Evolutionary conservation across 371 early-diverging fungal genomes (phyloP), one percentile per base, ranked within the genome.

Genomic region (Synchytrium microbalum): DNA sequence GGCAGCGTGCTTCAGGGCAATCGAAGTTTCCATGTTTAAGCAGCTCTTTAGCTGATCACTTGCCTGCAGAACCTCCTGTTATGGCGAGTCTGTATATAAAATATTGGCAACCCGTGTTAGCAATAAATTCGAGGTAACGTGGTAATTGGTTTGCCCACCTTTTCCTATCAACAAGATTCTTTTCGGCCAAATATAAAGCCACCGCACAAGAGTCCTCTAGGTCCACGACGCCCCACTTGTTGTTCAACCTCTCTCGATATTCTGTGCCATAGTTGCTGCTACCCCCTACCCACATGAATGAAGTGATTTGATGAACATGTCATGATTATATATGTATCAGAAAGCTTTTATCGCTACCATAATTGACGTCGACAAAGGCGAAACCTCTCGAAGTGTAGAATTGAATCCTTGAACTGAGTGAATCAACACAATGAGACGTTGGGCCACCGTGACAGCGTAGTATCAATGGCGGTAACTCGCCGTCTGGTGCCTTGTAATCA

Each of bases 381-480:
- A 86, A 86, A 0, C 90, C 90, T 23, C 90, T 87, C 2, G 84
- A 82, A 2, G 88, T 88, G 83, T 87, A 90, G 72, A 79, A 90
- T 64, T 86, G 85, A 64, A 87, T 79, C 25, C 63, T 62, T 59
- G 76, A 77, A 54, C 63, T 69, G 53, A 83, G 78, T 38, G 75
- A 66, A 3, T 78, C 68, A 46, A 31, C 33, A 0, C 74, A 69
- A 0, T 69, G 63, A 0, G 71, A 25, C 1, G 88, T 88, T 1
- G 90, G 90, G 0, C 90, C 90, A 29, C 90, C 90, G 58, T 90
- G 90, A 32, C 81, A 80, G 28, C 86, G 61, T 14, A 88, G 84
- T 27, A 86, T 75, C 30, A 88, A 70, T 19, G 90, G 89, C 16
- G 90, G 89, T 31, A 78, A 72, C 54, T 75, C 74, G 14, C 78